Evolutionary conservation across 1,139 yeast species (phyloP).

Genomic region (Lodderomyces oxycetoniae): DNA sequence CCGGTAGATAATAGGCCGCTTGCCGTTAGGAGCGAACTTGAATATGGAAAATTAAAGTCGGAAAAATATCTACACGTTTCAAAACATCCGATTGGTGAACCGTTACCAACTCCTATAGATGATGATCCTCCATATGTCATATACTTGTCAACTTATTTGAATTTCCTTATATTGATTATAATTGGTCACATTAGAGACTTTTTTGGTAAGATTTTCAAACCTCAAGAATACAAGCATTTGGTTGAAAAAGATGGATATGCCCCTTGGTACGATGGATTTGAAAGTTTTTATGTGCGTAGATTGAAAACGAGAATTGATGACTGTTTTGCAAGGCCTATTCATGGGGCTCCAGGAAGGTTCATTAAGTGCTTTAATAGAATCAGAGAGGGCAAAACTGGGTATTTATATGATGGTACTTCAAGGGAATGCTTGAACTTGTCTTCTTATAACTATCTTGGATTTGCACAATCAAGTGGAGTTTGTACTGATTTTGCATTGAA

Average conservation of each 20-base stretch:
- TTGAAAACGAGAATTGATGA: constrained; percentile 88
- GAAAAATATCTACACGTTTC: constrained; percentile 53
- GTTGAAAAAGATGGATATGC: constrained; percentile 87
- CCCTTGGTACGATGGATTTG: constrained; percentile 93
- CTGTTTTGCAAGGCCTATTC: constrained; percentile 91
- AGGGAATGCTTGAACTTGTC: constrained; percentile 81
- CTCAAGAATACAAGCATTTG: constrained; percentile 59
- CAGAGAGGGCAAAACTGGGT: constrained; percentile 57
- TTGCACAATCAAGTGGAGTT: constrained; percentile 90
- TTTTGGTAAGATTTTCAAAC: constrained; percentile 70
- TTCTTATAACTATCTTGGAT: constrained; percentile 91
- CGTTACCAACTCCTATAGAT: constrained; percentile 53
- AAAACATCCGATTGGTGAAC: constrained; percentile 49
- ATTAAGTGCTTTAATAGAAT: constrained; percentile 76
- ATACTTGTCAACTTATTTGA: constrained; percentile 75
- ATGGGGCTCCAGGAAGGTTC: constrained; percentile 95
- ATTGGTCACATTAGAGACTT: constrained; percentile 90
- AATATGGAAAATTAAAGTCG: constrained; percentile 59
- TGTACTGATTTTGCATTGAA: constrained; percentile 80
- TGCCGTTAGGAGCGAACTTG: constrained; percentile 55
- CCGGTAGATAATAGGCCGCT: constrained; percentile 43
- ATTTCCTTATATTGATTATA: constrained; percentile 75
- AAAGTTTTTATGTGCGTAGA: constrained; percentile 87
- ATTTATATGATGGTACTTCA: constrained; percentile 67
- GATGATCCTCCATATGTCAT: constrained; percentile 88